phyloP scores from a whole-genome alignment of 2,329 filamentous ascomycete species.

The Zymoseptoria ardabiliae region DNA sequence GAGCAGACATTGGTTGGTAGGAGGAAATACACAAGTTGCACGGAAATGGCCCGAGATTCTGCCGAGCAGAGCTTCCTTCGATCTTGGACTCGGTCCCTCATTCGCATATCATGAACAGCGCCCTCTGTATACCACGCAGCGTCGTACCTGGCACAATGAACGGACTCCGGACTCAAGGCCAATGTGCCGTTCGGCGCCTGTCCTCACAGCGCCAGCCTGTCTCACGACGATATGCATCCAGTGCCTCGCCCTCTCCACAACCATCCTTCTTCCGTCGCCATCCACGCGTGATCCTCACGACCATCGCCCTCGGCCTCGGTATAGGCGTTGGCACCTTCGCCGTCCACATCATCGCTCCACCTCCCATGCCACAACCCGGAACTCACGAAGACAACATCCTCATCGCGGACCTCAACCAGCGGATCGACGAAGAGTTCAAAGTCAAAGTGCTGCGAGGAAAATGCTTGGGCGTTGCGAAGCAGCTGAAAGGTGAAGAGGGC shows the following conservation, averaged over 20 bases:
- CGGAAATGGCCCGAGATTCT: not conserved
- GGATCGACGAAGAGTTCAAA: slow-evolving; percentile 42
- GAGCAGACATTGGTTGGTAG: not conserved
- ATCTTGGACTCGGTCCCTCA: not conserved
- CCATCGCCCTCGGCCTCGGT: slow-evolving; percentile 39
- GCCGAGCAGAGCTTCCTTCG: not conserved
- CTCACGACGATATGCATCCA: not conserved
- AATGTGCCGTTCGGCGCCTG: not conserved
- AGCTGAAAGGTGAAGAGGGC: slow-evolving; percentile 24
- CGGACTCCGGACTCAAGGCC: not conserved
- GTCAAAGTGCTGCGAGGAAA: slow-evolving; percentile 43
- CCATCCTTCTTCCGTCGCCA: slow-evolving; percentile 12
- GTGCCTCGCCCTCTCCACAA: slow-evolving; percentile 1
- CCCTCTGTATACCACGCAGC: not conserved
- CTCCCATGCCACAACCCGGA: slow-evolving; percentile 34
- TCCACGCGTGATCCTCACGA: slow-evolving; percentile 17
- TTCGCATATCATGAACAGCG: too few relatives aligned
- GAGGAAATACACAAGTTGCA: not conserved
- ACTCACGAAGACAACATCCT: slow-evolving; percentile 38
- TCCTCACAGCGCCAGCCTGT: not conserved
- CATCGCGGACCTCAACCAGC: slow-evolving; percentile 35
- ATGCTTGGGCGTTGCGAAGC: slow-evolving; percentile 29
- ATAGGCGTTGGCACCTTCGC: slow-evolving; percentile 33
- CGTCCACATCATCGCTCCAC: slow-evolving; percentile 39
- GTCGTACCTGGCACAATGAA: not conserved